A percentile compares a stretch with the other conserved stretches of the same genome.
Conservation (phyloP, 257 asterid species). For the Petrea volubilis region DNA sequence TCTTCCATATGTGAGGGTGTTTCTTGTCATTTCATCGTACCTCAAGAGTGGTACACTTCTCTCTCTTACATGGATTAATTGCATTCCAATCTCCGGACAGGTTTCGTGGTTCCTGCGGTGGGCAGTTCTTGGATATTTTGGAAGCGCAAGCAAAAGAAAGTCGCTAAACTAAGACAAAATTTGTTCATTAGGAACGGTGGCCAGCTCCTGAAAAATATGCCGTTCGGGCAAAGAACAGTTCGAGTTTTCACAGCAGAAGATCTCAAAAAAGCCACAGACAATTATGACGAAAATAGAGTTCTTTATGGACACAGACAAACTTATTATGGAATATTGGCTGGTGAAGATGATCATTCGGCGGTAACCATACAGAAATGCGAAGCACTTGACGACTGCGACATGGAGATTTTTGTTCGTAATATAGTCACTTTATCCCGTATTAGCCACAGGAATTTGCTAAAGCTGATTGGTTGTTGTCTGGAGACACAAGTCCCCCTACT, state of each 20-base stretch:
- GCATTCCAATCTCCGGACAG: no score
- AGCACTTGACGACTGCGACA: background rate
- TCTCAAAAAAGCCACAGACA: slow-evolving; percentile 31
- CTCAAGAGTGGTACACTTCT: no score
- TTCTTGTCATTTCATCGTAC: no score
- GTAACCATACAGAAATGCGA: slow-evolving; percentile 14
- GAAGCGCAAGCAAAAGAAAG: no score
- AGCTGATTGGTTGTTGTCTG: slow-evolving; percentile 36
- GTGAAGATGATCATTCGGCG: background rate
- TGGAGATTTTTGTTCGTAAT: slow-evolving; percentile 20
- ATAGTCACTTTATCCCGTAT: slow-evolving; percentile 24
- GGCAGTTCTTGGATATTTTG: no score
- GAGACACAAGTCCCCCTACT: slow-evolving; percentile 15
- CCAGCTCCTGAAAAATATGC: slow-evolving; percentile 6
- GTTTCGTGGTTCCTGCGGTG: no score
- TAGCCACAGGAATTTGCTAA: slow-evolving; percentile 29
- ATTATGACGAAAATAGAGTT: slow-evolving; percentile 15
- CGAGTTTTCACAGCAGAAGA: slow-evolving; percentile 30
- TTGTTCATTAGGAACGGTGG: slow-evolving; percentile 32
- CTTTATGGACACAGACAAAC: background rate
- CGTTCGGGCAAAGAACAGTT: background rate
- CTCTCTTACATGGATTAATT: no score
- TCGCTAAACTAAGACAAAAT: no score
- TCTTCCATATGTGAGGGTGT: no score
- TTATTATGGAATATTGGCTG: slow-evolving; percentile 21